Percentiles rank a stretch among this genome's conserved stretches.
Evolutionary conservation across 805 yeast species (phyloP).

Genomic region (Kockiozyma suomiensis): DNA sequence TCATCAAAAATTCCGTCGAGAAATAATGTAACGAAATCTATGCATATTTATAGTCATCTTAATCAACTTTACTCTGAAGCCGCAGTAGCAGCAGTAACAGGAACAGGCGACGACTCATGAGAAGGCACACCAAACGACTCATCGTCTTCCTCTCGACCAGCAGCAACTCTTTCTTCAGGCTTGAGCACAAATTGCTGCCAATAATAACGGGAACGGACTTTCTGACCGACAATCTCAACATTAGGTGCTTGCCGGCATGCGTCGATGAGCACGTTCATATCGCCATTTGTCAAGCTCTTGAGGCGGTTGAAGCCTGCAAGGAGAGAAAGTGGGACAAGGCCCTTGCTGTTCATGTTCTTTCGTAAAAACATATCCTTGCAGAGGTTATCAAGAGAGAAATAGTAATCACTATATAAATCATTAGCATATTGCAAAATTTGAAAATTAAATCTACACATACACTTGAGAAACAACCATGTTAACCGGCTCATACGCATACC

Average conservation of each 20-base stretch:
- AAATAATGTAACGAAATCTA: neutral
- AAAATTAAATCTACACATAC: conserved; percentile 7
- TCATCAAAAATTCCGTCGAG: neutral
- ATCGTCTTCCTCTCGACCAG: conserved; percentile 50
- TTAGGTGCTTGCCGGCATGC: conserved; percentile 58
- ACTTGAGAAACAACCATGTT: conserved; percentile 22
- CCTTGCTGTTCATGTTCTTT: conserved; percentile 74
- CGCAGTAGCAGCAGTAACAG: conserved; percentile 3
- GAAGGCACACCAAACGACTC: conserved; percentile 6
- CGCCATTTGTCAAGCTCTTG: conserved; percentile 63
- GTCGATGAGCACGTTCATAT: conserved; percentile 53
- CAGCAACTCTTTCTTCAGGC: conserved; percentile 49
- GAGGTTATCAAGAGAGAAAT: conserved; percentile 84
- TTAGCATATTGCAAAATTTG: neutral
- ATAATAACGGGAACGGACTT: conserved; percentile 61
- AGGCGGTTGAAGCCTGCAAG: conserved; percentile 77
- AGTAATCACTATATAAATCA: conserved; percentile 59
- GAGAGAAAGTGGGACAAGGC: conserved; percentile 65
- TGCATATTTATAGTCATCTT: neutral
- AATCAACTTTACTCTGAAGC: neutral
- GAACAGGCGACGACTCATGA: conserved; percentile 8
- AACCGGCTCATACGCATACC: conserved; percentile 25
- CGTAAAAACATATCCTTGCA: conserved; percentile 82
- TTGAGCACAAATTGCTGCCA: conserved; percentile 74
- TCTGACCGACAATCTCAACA: conserved; percentile 54